These are phyloP conservation scores for Claviceps quebecensis DNA, from an alignment of 2,329 filamentous ascomycete genomes.

Conservation along the genomic window DNA sequence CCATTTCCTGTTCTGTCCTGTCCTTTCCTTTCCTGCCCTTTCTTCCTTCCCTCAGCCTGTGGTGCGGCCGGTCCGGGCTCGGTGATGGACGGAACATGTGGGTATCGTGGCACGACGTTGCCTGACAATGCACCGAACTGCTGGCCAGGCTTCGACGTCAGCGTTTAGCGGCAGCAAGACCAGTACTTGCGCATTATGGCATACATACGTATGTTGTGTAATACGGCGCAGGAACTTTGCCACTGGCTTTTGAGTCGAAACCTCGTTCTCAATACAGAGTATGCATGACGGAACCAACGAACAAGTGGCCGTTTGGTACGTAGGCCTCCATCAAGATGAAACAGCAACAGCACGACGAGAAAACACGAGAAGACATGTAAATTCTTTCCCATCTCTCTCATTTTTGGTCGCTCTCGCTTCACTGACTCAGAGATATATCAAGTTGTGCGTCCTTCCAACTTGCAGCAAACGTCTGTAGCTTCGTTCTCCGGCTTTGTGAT, in stretches of 20 bases:
- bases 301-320: background rate
- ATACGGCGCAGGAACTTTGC: background rate
- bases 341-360: background rate
- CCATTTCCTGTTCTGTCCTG: too few relatives aligned
- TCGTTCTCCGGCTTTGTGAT: conserved; percentile 1
- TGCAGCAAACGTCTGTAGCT: background rate
- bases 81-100: background rate
- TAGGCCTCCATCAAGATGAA: background rate
- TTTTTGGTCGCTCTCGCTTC: background rate
- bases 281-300: background rate
- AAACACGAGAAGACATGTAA: background rate
- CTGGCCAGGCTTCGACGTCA: background rate
- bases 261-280: background rate
- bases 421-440: background rate
- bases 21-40: background rate
- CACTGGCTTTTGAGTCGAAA: background rate
- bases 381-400: background rate
- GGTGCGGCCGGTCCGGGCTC: background rate
- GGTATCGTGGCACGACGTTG: background rate
- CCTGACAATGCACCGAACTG: background rate
- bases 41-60: background rate
- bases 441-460: background rate
- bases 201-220: background rate
- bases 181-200: background rate
- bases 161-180: background rate